Percentiles rank a stretch among this genome's conserved stretches.
Conservation (phyloP, 129 eudicot genomes). For the Cynara cardunculus region DNA sequence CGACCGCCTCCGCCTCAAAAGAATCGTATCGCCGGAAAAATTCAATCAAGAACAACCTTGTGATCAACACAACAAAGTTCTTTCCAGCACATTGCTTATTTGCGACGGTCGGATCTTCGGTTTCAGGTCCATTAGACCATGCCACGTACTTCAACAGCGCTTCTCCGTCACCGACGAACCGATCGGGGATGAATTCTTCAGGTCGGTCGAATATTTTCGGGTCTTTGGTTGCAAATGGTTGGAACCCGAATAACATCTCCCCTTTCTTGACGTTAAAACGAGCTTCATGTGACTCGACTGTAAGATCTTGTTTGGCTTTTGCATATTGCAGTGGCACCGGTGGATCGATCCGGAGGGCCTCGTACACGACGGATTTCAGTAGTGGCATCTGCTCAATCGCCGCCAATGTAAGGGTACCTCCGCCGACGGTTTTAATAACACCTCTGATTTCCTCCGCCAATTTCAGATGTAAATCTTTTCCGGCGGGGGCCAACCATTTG, state of each 20-base stretch:
- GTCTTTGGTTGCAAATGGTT: slow-evolving; percentile 62
- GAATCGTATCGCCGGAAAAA: slow-evolving; percentile 61
- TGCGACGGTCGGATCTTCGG: slow-evolving; percentile 30
- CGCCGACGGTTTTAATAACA: slow-evolving; percentile 35
- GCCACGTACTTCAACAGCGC: slow-evolving; percentile 42
- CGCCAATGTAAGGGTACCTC: slow-evolving; percentile 43
- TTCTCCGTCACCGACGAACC: slow-evolving; percentile 62
- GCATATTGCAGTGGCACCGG: slow-evolving; percentile 56
- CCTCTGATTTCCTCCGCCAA: slow-evolving; percentile 51
- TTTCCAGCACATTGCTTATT: slow-evolving; percentile 70
- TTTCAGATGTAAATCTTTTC: slow-evolving; percentile 35
- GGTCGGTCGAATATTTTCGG: slow-evolving; percentile 48
- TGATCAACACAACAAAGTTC: slow-evolving; percentile 50
- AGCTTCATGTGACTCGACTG: slow-evolving; percentile 56
- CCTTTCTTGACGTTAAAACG: slow-evolving; percentile 52
- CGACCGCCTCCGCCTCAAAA: slow-evolving; percentile 45
- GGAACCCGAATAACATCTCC: slow-evolving; percentile 55
- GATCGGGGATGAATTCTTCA: slow-evolving; percentile 55
- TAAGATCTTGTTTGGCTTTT: slow-evolving; percentile 42
- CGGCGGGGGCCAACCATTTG: slow-evolving; percentile 55
- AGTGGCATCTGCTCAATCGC: slow-evolving; percentile 58
- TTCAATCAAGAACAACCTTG: slow-evolving; percentile 51
- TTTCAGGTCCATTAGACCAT: slow-evolving; percentile 70
- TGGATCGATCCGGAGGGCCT: slow-evolving; percentile 48
- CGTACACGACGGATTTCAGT: slow-evolving; percentile 60